Base-by-base conservation (phyloP, 495 filamentous ascomycete genomes). In the Hypoxylon cercidicola region DNA sequence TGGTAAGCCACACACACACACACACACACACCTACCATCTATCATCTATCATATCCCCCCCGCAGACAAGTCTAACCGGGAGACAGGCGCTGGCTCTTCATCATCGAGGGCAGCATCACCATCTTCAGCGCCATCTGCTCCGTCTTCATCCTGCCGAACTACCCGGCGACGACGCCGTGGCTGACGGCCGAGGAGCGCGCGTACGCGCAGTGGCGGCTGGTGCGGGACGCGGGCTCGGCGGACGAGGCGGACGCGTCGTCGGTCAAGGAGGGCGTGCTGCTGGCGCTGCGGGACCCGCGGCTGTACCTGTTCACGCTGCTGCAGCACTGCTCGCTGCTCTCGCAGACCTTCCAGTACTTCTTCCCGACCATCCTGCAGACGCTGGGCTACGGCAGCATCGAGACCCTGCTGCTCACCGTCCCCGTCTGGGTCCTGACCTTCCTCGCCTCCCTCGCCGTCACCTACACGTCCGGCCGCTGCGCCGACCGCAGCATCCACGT, bases 351-450 rank as follows among this genome's bases (percentile, higher is more conserved):
- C 55, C 77, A 79, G 35, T 78, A 82, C 58, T 81, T 86, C 74
- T 86, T 86, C 77, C 84, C 84, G 0, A 85, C 78, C 19, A 82
- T 85, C 45, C 77, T 85, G 9, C 70, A 78, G 50, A 84, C 79
- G 0, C 75, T 87, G 0, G 84, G 83, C 3, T 85, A 81, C 62
- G 77, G 75, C 46, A 73, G 59, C 20, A 85, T 81, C 32, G 68
- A 82, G 11, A 85, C 84, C 0, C 74, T 87, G 11, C 79, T 81
- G 18, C 74, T 86, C 30, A 85, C 83, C 0, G 81, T 69, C 20
- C 85, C 85, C 11, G 82, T 83, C 9, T 85, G 77, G 73, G 66
- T 68, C 30, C 8, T 63, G 9, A 75, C 75, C 0, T 76, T 78
- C 34, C 46, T 77, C 4, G 62, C 74, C 34, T 77, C 76, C 0